These are phyloP conservation scores for Pistacia atlantica DNA, from an alignment of 345 rosid genomes.

Conservation along the genomic window DNA sequence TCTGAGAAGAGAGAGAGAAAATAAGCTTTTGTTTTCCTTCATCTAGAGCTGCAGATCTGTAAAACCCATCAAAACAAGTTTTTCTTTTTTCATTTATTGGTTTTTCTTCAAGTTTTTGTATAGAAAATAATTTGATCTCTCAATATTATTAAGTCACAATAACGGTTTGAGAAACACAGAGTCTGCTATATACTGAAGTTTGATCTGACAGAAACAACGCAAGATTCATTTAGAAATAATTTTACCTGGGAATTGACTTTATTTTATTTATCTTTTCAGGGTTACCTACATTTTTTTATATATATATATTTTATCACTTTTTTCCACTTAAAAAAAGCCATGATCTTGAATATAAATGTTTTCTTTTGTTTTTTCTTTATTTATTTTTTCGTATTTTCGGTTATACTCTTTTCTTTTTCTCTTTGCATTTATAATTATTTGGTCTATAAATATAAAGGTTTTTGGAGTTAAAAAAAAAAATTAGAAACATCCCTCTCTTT, in stretches of 20 bases:
- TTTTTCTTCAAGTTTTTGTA: not conserved
- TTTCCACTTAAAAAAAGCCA: no score
- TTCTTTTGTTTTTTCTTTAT: no score
- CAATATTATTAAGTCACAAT: not conserved
- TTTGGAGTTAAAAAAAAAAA: not conserved
- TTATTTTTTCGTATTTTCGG: no score
- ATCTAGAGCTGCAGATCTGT: slow-evolving; percentile 27
- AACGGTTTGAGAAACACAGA: not conserved
- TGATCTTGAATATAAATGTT: no score
- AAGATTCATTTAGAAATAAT: not conserved
- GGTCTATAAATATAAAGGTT: not conserved
- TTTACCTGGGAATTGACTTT: not conserved
- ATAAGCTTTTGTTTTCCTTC: slow-evolving; percentile 9
- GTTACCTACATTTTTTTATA: not conserved
- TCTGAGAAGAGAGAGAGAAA: not conserved
- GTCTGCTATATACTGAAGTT: not conserved
- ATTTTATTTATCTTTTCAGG: not conserved
- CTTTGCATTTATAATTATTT: no score
- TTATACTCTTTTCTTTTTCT: not conserved
- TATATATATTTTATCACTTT: not conserved
- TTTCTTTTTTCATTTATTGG: not conserved
- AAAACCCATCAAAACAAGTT: slow-evolving; percentile 7
- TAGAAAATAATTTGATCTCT: not conserved
- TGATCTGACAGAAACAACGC: not conserved
- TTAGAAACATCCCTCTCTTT: no score